Percentiles rank a stretch among this genome's conserved stretches.
These are phyloP conservation scores for Amanita rimosa DNA, from an alignment of 768 basidiomycete species.

Conservation along the genomic window DNA sequence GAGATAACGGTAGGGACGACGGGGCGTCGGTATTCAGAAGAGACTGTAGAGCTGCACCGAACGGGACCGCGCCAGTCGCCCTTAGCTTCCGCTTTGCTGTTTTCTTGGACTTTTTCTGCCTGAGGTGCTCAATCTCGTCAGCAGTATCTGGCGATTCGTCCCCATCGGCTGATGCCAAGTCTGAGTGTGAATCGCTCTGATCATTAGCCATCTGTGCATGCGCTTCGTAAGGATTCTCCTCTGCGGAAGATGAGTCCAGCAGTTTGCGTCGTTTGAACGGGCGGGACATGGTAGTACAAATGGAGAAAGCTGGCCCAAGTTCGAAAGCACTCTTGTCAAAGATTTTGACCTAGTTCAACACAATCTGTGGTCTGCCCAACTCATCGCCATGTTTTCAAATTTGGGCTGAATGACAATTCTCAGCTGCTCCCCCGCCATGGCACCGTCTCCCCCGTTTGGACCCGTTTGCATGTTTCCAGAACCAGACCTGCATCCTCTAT, in stretches of 20 bases:
- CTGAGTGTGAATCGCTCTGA: constrained; percentile 13
- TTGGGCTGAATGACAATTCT: background rate
- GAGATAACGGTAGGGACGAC: constrained; percentile 59
- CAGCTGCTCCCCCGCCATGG: constrained; percentile 1
- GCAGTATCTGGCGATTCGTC: constrained; percentile 37
- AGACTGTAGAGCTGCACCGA: constrained; percentile 64
- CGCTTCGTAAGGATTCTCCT: constrained; percentile 16
- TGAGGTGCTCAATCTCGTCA: constrained; percentile 49
- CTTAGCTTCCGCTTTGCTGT: constrained; percentile 77
- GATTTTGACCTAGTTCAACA: constrained; percentile 1
- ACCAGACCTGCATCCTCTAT: constrained; percentile 71
- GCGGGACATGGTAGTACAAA: constrained; percentile 26
- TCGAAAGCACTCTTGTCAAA: background rate
- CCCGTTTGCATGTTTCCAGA: constrained; percentile 59
- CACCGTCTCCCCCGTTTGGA: constrained; percentile 5
- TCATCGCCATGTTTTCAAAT: constrained; percentile 5
- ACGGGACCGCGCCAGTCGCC: constrained; percentile 63
- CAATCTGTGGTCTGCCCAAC: constrained; percentile 1
- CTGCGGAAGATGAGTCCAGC: constrained; percentile 12
- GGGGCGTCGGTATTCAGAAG: constrained; percentile 64
- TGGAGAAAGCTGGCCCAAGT: constrained; percentile 2
- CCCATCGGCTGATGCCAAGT: constrained; percentile 12
- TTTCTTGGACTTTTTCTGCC: constrained; percentile 59
- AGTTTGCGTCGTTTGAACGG: constrained; percentile 43
- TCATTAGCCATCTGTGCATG: constrained; percentile 9